Conservation (phyloP, 345 rosid species). For the Brassica rapa region DNA sequence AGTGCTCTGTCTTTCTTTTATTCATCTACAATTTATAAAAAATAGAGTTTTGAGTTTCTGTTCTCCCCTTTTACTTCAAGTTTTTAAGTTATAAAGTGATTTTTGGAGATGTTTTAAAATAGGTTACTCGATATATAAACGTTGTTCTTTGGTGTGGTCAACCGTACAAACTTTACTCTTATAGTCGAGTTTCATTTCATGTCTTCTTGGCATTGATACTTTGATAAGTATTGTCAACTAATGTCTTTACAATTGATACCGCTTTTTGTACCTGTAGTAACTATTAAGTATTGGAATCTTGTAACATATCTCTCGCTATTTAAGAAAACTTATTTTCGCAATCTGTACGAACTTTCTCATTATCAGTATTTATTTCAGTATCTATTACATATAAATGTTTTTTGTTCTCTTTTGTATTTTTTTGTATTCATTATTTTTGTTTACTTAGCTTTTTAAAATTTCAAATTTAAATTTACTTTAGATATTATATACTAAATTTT, state of each 20-base stretch:
- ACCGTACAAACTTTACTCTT: background rate
- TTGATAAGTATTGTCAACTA: background rate
- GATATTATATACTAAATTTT: background rate
- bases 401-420: background rate
- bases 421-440: background rate
- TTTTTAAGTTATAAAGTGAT: background rate
- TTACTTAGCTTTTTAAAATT: background rate
- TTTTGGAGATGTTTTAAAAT: background rate
- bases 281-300: background rate
- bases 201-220: background rate
- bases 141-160: background rate
- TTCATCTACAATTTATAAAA: background rate
- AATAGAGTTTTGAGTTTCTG: background rate
- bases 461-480: background rate
- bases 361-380: background rate
- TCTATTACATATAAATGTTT: background rate
- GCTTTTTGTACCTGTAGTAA: background rate
- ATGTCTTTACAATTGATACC: background rate
- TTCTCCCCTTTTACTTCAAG: background rate
- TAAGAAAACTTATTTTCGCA: background rate
- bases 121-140: background rate
- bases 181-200: background rate
- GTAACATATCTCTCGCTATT: background rate
- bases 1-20: background rate
- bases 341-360: background rate